Percentiles rank a stretch among this genome's conserved stretches.
phyloP scores from a whole-genome alignment of 495 filamentous ascomycete species.

The Astrothelium subdiscretum region DNA sequence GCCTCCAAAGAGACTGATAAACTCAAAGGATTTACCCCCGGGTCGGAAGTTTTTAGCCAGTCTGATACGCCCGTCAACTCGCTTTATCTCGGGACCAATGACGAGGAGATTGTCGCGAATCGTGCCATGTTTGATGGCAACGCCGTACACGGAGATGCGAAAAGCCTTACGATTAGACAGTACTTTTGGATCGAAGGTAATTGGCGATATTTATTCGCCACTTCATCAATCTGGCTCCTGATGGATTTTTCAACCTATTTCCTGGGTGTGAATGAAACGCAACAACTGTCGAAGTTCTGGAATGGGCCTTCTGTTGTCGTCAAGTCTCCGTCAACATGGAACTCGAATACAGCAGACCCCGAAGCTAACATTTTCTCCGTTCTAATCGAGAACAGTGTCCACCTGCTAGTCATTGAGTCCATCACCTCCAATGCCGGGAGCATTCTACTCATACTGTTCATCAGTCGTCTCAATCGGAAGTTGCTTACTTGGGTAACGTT shows the following conservation, averaged over 20 bases:
- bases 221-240: slow-evolving; percentile 38
- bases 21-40: slow-evolving; percentile 6
- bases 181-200: slow-evolving; percentile 43
- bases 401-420: slow-evolving; percentile 22
- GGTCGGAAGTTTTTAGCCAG: background rate
- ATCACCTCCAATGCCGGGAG: slow-evolving; percentile 38
- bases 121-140: background rate
- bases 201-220: slow-evolving; percentile 40
- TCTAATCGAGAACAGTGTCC: background rate
- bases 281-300: background rate
- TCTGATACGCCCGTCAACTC: background rate
- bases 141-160: background rate
- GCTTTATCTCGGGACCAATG: background rate
- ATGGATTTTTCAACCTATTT: slow-evolving; percentile 37
- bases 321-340: background rate
- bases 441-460: slow-evolving; percentile 34
- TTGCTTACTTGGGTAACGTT: slow-evolving; percentile 15
- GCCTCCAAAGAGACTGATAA: slow-evolving; percentile 24
- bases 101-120: background rate
- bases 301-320: background rate
- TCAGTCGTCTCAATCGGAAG: slow-evolving; percentile 37
- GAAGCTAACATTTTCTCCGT: background rate
- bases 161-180: slow-evolving; percentile 22
- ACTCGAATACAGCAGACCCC: background rate
- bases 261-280: background rate